Evolutionary conservation across 495 filamentous ascomycete genomes (phyloP).

Genomic region (Pseudoneurospora amorphoporcata): DNA sequence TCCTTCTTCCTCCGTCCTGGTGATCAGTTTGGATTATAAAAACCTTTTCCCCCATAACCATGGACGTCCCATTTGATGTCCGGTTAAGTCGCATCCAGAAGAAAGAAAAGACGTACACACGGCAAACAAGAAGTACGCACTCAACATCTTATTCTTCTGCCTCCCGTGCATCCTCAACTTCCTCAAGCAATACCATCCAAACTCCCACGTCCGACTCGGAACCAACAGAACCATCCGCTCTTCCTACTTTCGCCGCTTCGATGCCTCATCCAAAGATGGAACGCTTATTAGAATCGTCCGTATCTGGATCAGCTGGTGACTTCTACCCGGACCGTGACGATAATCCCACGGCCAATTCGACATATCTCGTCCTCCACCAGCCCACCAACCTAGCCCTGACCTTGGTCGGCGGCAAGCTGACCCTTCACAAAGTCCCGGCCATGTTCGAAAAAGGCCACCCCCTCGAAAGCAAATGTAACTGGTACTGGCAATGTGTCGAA

Average conservation of each 20-base stretch:
- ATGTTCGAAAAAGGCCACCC: background rate
- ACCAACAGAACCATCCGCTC: background rate
- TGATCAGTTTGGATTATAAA: no score
- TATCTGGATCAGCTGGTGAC: background rate
- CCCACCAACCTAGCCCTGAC: background rate
- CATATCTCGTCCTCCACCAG: background rate
- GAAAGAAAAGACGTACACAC: background rate
- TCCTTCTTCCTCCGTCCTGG: background rate
- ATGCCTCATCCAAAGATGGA: background rate
- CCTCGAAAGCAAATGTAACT: background rate
- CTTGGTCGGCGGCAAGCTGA: rapidly evolving
- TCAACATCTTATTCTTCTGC: background rate
- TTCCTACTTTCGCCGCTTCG: background rate
- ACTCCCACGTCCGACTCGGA: background rate
- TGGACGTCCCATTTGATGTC: background rate
- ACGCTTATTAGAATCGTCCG: background rate
- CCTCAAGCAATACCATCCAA: background rate
- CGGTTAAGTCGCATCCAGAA: background rate
- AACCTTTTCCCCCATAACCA: no score
- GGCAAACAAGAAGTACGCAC: background rate
- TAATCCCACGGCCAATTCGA: background rate
- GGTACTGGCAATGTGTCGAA: background rate
- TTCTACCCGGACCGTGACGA: background rate
- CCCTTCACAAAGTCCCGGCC: background rate
- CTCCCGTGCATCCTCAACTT: background rate